Conservation (phyloP, 1,284 basidiomycete species). For the Cryptococcus depauperatus region DNA sequence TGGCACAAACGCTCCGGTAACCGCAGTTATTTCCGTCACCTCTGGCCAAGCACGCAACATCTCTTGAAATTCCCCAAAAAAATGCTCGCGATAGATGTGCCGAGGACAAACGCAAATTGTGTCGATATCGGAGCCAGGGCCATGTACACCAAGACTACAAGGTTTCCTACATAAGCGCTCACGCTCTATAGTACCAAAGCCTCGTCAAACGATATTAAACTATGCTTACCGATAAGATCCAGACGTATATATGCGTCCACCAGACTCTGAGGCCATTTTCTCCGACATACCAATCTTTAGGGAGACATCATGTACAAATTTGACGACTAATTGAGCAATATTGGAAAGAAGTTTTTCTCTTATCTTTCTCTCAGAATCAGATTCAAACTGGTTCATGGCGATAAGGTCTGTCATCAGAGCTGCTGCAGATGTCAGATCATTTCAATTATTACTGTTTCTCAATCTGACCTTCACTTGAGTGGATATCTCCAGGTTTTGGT, state of each 20-base stretch:
- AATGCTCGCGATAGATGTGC: slow-evolving; percentile 90
- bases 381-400: slow-evolving; percentile 80
- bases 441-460: background rate
- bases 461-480: slow-evolving; percentile 72
- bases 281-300: slow-evolving; percentile 74
- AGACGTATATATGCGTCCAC: slow-evolving; percentile 98
- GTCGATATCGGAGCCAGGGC: slow-evolving; percentile 94
- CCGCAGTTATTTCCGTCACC: slow-evolving; percentile 54
- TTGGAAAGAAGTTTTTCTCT: slow-evolving; percentile 94
- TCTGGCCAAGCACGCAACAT: slow-evolving; percentile 74
- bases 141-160: slow-evolving; percentile 84
- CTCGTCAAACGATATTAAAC: background rate
- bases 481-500: slow-evolving; percentile 60
- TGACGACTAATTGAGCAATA: slow-evolving; percentile 81
- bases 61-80: slow-evolving; percentile 83
- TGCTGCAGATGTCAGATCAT: slow-evolving; percentile 6
- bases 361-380: slow-evolving; percentile 74
- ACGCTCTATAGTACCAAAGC: background rate
- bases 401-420: slow-evolving; percentile 71
- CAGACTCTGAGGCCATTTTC: slow-evolving; percentile 71
- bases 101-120: slow-evolving; percentile 97
- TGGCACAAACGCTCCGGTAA: slow-evolving; percentile 93
- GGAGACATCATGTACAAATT: slow-evolving; percentile 83
- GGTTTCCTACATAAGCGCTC: too few species aligned
- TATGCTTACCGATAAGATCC: slow-evolving; percentile 68